Evolutionary conservation across 2,329 filamentous ascomycete genomes (phyloP).

Genomic region (Aureobasidium melanogenum): DNA sequence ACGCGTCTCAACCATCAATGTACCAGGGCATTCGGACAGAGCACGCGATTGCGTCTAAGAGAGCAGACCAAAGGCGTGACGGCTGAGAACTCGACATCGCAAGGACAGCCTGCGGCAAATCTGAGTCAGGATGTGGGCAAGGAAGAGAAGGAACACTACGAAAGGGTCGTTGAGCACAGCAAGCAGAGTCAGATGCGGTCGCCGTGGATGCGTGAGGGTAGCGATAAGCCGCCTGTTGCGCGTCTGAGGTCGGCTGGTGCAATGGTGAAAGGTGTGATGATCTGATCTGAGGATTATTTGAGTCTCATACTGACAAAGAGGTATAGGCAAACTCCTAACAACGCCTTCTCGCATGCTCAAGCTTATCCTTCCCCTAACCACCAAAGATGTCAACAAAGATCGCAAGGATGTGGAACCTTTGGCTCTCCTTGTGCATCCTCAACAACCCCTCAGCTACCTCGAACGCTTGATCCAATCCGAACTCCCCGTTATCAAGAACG

Average conservation of each 20-base stretch:
- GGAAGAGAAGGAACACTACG: conserved; percentile 32
- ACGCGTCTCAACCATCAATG: neutral
- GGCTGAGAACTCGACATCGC: conserved; percentile 1
- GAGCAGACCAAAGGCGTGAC: neutral
- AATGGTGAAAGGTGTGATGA: conserved; percentile 53
- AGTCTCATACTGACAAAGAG: neutral
- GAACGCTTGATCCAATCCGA: conserved; percentile 85
- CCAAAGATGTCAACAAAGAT: conserved; percentile 48
- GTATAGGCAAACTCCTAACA: conserved; percentile 63
- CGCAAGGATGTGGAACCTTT: conserved; percentile 71
- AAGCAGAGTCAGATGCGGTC: conserved; percentile 51
- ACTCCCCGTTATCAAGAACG: conserved; percentile 57
- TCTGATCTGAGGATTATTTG: neutral
- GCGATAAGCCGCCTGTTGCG: conserved; percentile 48
- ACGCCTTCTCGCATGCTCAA: conserved; percentile 75
- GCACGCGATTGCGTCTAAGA: neutral
- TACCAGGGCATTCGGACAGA: neutral
- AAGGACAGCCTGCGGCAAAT: conserved; percentile 20
- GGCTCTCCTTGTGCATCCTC: conserved; percentile 76
- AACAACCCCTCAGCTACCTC: conserved; percentile 84
- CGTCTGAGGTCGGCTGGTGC: conserved; percentile 43
- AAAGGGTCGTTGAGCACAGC: conserved; percentile 33
- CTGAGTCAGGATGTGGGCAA: conserved; percentile 31
- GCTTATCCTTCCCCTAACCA: conserved; percentile 66
- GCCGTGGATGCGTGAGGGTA: conserved; percentile 58